phyloP scores from a whole-genome alignment of 345 rosid species.

The Aegle marmelos region DNA sequence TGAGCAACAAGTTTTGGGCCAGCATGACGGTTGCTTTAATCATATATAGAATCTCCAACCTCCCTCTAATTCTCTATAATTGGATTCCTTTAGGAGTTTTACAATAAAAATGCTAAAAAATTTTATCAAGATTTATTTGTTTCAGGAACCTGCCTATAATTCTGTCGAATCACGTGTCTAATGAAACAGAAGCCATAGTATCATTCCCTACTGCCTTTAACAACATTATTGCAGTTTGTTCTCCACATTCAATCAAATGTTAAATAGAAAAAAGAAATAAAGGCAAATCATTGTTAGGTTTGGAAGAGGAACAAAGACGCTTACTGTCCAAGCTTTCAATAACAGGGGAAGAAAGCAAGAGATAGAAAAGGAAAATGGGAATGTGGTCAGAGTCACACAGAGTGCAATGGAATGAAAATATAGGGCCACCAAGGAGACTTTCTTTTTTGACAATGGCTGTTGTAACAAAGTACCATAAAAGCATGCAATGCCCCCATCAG shows the following conservation, averaged over 20 bases:
- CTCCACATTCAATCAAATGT: neutral
- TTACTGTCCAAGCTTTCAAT: no score
- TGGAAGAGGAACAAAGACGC: no score
- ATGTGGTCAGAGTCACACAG: no score
- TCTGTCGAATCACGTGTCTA: neutral
- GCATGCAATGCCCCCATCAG: neutral
- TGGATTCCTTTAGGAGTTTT: no score
- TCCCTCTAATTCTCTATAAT: no score
- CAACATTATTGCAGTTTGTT: neutral
- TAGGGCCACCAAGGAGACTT: neutral
- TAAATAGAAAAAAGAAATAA: no score
- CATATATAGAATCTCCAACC: no score
- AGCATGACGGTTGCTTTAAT: no score
- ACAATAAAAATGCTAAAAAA: no score
- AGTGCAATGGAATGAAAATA: neutral
- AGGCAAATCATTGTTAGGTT: neutral
- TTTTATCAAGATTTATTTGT: neutral
- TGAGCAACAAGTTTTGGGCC: no score
- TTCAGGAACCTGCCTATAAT: neutral
- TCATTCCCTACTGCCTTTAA: neutral
- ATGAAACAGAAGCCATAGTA: neutral
- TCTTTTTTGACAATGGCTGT: neutral
- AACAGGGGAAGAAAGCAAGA: no score
- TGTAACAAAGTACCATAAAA: neutral
- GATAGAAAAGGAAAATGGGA: no score